Percentiles rank a stretch among this genome's conserved stretches.
phyloP scores from a whole-genome alignment of 2,329 filamentous ascomycete genomes.

The Fusarium udum region DNA sequence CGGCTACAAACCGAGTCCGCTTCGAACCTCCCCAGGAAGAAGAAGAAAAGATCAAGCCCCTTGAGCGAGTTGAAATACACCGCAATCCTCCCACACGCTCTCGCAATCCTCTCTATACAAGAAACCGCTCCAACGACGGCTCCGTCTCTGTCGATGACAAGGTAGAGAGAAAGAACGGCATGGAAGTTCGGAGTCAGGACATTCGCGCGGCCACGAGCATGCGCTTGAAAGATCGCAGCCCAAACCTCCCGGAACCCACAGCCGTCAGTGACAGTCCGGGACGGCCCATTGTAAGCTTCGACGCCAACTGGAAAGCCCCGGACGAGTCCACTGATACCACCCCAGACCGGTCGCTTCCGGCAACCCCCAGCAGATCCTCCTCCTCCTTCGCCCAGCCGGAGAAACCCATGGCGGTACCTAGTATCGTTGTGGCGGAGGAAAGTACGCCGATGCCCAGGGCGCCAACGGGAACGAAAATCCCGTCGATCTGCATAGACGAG shows the following conservation, averaged over 20 bases:
- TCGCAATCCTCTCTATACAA: slow-evolving; percentile 80
- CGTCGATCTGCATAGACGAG: slow-evolving; percentile 50
- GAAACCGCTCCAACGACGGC: slow-evolving; percentile 61
- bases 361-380: slow-evolving; percentile 39
- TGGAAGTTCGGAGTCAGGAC: slow-evolving; percentile 86
- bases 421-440: slow-evolving; percentile 64
- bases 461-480: slow-evolving; percentile 45
- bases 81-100: slow-evolving; percentile 86
- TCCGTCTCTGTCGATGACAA: slow-evolving; percentile 51
- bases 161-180: slow-evolving; percentile 75
- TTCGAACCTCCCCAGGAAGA: slow-evolving; percentile 56
- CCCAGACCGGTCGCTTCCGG: slow-evolving; percentile 51
- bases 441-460: slow-evolving; percentile 47
- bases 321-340: slow-evolving; percentile 76
- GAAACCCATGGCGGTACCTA: slow-evolving; percentile 58
- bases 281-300: slow-evolving; percentile 97
- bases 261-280: slow-evolving; percentile 90
- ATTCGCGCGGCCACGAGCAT: slow-evolving; percentile 92
- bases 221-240: slow-evolving; percentile 84
- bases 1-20: slow-evolving; percentile 46
- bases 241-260: slow-evolving; percentile 86
- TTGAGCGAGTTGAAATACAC: slow-evolving; percentile 76
- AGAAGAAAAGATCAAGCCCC: slow-evolving; percentile 47
- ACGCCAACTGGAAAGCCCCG: slow-evolving; percentile 80
- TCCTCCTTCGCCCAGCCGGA: slow-evolving; percentile 42